Base-by-base conservation (phyloP, 1,284 basidiomycete genomes). In the Ganoderma multipileum region DNA sequence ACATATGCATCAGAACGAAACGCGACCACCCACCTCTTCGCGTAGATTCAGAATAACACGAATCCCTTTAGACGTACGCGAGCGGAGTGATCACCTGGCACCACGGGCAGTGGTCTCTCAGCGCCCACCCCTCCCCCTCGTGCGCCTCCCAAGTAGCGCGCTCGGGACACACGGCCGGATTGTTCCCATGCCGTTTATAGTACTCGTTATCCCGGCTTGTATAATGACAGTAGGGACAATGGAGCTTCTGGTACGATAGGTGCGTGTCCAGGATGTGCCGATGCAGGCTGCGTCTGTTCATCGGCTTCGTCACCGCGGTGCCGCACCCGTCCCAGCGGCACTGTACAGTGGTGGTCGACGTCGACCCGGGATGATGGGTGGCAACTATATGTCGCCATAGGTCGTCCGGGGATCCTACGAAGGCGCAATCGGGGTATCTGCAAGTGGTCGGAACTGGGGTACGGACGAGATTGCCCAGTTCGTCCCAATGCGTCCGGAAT, bases 151-250 rank as follows among this genome's bases (percentile, higher is more conserved):
- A 55, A 55, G 52, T 16, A 33, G 52, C 28, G 28, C 52, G 28
- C 18, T 55, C 52, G 28, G 28, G 14, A 55, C 52, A 55, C n/a
- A 23, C 2, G 11, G 47, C n/a, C 9, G 47, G n/a, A 2, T 50
- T 3, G 23, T 50, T n/a, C 33, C 33, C 33, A 38, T 58, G 57
- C 28, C 28, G 3, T 20, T 3, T 3, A 16, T 5, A 20, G 33
- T 58, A 58, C 11, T 20, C 28, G 0, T 20, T 9, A 3, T 38
- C 36, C 18, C 30, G 3, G 11, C 33, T 12, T 2, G 47, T 63
- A 4, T 8, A 14, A 23, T 52, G 61, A 14, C 61, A 63, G 20
- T 50, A 33, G 3, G 61, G 61, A 23, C 61, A 63, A 18, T 63
- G 61, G 3, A 50, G 44, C 30, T 18, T 36, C 8, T 7, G 6